Percentiles rank a stretch among this genome's conserved stretches.
Conservation (phyloP, 768 basidiomycete genomes). For the Myochromella boudieri region DNA sequence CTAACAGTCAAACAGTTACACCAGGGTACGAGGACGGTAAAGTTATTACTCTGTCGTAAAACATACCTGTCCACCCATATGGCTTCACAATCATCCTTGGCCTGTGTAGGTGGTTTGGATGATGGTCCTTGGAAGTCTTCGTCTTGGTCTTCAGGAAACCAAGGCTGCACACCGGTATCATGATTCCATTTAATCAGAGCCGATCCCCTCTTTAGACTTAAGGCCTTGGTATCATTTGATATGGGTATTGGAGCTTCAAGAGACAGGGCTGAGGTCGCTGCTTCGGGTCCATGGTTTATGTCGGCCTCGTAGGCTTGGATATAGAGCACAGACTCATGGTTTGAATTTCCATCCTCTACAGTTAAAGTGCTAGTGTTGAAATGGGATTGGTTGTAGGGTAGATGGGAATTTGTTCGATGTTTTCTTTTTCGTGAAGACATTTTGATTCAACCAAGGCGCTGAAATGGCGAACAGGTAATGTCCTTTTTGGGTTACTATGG, state of each 20-base stretch:
- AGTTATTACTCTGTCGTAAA: too few relatives aligned
- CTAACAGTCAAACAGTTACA: too few relatives aligned
- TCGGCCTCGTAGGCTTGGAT: constrained; percentile 81
- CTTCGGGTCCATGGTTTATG: constrained; percentile 54
- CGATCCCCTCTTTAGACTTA: constrained; percentile 24
- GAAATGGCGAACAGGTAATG: too few relatives aligned
- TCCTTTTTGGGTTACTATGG: too few relatives aligned
- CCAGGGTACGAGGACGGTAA: too few relatives aligned
- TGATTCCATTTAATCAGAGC: constrained; percentile 35
- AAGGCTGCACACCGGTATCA: constrained; percentile 3
- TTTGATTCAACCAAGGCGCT: too few relatives aligned
- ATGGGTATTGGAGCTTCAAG: constrained; percentile 25
- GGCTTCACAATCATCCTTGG: constrained; percentile 20
- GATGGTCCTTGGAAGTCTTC: constrained; percentile 12
- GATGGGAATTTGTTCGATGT: constrained; percentile 1
- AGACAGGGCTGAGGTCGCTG: constrained; percentile 35
- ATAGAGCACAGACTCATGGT: constrained; percentile 35
- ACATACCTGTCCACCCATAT: constrained; percentile 88
- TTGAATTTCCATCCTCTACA: not conserved
- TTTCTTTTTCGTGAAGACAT: constrained; percentile 17
- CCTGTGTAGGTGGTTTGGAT: constrained; percentile 4
- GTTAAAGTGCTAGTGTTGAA: not conserved
- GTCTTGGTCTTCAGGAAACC: constrained; percentile 24
- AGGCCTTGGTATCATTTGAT: not conserved
- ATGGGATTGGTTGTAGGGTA: not conserved